Conservation (phyloP, 1,139 yeast species). For the Geotrichum klebahnii region DNA sequence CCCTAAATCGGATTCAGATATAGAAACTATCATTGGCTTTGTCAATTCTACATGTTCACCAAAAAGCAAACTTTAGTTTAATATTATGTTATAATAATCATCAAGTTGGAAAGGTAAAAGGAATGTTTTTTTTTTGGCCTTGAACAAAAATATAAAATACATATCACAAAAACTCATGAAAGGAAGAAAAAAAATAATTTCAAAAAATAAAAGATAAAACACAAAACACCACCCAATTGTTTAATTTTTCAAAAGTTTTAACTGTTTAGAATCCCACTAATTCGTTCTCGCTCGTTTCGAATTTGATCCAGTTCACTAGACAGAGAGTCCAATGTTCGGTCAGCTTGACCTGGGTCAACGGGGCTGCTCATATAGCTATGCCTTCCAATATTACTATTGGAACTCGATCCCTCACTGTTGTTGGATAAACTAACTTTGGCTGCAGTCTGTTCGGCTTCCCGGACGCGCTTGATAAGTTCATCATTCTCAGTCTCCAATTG, state of each 20-base stretch:
- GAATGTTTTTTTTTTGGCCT: too few species aligned
- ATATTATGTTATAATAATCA: too few species aligned
- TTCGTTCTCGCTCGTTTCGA: constrained; percentile 28
- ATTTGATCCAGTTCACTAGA: constrained; percentile 30
- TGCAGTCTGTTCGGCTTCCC: constrained; percentile 8
- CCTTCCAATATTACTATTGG: neutral
- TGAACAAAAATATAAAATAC: too few species aligned
- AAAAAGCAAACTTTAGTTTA: too few species aligned
- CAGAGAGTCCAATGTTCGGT: constrained; percentile 29
- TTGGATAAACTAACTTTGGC: constrained; percentile 9
- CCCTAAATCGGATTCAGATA: constrained; percentile 62
- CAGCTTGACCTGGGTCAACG: constrained; percentile 28
- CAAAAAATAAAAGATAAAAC: constrained; percentile 27
- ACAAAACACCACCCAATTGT: constrained; percentile 8
- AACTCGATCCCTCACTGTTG: too few species aligned
- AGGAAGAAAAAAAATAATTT: constrained; percentile 40
- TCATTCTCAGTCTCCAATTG: constrained; percentile 25
- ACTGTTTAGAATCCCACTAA: constrained; percentile 23
- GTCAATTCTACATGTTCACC: neutral
- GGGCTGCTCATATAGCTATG: constrained; percentile 9
- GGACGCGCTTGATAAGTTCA: constrained; percentile 18
- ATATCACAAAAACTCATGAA: too few species aligned
- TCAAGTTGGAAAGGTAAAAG: too few species aligned
- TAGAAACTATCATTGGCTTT: constrained; percentile 48
- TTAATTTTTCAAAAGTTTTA: too few species aligned